Percentiles rank a stretch among this genome's conserved stretches.
Evolutionary conservation across 352 stramenopile species (phyloP).

Genomic region (Pilasporangium apinafurcum): DNA sequence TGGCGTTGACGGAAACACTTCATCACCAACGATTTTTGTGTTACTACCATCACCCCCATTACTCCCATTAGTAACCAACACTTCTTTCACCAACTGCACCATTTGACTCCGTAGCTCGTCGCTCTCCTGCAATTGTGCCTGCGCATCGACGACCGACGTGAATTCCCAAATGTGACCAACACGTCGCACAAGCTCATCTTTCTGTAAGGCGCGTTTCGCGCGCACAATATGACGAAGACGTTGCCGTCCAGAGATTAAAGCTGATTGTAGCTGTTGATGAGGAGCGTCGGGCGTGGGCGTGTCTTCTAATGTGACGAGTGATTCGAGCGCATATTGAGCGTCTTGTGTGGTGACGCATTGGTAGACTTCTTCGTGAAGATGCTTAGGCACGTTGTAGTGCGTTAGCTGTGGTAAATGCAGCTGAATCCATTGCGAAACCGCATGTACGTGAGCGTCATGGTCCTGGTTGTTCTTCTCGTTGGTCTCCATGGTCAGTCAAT

Average conservation of each 20-base stretch:
- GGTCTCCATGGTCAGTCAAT: neutral
- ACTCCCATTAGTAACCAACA: neutral
- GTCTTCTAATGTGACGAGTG: constrained; percentile 4
- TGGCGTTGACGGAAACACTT: no score
- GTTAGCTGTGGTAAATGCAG: constrained; percentile 30
- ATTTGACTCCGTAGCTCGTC: constrained; percentile 16
- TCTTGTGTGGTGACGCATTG: constrained; percentile 17
- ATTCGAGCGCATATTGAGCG: constrained; percentile 12
- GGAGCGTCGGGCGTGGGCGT: neutral
- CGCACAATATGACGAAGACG: constrained; percentile 18
- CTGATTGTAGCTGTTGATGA: no score
- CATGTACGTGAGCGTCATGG: neutral
- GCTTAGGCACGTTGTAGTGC: constrained; percentile 26
- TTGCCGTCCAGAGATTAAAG: no score
- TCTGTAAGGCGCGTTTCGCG: constrained; percentile 5
- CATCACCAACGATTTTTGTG: no score
- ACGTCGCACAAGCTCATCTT: constrained; percentile 11
- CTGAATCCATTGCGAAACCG: constrained; percentile 18
- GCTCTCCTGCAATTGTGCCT: constrained; percentile 22
- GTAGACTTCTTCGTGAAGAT: constrained; percentile 24
- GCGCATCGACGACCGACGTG: constrained; percentile 24
- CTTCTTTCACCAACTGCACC: constrained; percentile 4
- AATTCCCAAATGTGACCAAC: constrained; percentile 34
- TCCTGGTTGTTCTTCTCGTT: neutral
- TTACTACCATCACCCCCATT: no score